Evolutionary conservation across 768 basidiomycete genomes (phyloP).

Genomic region (Lentinula detonsa): DNA sequence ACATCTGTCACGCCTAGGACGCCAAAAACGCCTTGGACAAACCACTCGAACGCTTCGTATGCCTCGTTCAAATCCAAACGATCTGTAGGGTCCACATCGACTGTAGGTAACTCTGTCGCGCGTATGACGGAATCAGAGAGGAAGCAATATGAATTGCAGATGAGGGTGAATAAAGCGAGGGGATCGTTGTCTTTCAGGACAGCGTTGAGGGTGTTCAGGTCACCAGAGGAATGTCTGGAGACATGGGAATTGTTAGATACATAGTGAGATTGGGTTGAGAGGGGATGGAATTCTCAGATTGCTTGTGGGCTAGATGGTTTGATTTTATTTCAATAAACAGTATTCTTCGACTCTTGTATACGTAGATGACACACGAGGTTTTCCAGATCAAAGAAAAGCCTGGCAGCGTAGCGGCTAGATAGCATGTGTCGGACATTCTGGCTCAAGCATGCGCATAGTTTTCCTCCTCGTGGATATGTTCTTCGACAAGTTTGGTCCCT

Average conservation of each 20-base stretch:
- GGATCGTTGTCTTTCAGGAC: constrained; percentile 52
- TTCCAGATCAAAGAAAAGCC: no score
- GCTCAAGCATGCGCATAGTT: no score
- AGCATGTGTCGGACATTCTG: no score
- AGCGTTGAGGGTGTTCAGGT: constrained; percentile 58
- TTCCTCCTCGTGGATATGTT: no score
- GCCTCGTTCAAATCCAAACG: background rate
- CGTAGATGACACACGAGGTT: no score
- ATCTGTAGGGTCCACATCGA: constrained; percentile 5
- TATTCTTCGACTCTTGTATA: background rate
- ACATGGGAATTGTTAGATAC: constrained; percentile 15
- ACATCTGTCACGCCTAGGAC: background rate
- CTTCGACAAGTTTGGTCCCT: background rate
- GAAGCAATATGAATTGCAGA: constrained; percentile 54
- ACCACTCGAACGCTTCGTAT: constrained; percentile 3
- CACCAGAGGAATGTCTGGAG: constrained; percentile 68
- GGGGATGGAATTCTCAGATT: background rate
- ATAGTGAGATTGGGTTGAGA: background rate
- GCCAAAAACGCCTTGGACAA: constrained; percentile 13
- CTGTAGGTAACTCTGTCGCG: background rate
- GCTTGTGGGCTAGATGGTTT: background rate
- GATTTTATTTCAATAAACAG: background rate
- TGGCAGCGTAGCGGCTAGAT: no score
- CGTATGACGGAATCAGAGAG: constrained; percentile 42
- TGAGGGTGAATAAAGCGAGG: constrained; percentile 57